These are phyloP conservation scores for Nakazawaea wyomingensis DNA, from an alignment of 805 yeast genomes.

Conservation along the genomic window DNA sequence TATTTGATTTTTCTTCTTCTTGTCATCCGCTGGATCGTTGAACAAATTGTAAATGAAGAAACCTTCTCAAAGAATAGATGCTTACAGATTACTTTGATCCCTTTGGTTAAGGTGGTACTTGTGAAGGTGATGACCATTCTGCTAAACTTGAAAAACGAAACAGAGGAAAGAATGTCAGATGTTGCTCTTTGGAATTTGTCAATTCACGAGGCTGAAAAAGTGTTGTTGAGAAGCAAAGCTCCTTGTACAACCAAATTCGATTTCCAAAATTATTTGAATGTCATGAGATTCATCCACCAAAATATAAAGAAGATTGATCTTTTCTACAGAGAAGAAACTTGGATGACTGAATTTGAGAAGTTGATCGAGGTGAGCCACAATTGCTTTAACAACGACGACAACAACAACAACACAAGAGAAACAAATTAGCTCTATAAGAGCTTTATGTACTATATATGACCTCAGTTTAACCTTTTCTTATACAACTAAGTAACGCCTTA, in stretches of 20 bases:
- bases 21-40: slow-evolving; percentile 1
- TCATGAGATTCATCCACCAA: not conserved
- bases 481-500: too few relatives aligned
- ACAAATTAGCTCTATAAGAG: not conserved
- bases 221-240: not conserved
- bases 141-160: not conserved
- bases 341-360: slow-evolving; percentile 1
- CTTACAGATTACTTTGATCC: slow-evolving; percentile 4
- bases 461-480: too few relatives aligned
- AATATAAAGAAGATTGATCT: slow-evolving; percentile 4
- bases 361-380: not conserved
- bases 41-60: slow-evolving; percentile 3
- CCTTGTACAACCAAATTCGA: not conserved
- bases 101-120: not conserved
- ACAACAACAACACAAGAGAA: too few relatives aligned
- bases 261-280: not conserved
- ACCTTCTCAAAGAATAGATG: slow-evolving; percentile 9
- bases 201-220: slow-evolving; percentile 1
- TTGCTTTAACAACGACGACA: too few relatives aligned
- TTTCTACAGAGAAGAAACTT: not conserved
- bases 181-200: not conserved
- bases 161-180: not conserved
- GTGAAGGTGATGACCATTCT: not conserved
- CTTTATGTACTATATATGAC: too few relatives aligned
- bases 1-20: not conserved